Evolutionary conservation across 306 rosid species (phyloP), one percentile per base, ranked within the genome.

Genomic region (Lathyrus oleraceus): DNA sequence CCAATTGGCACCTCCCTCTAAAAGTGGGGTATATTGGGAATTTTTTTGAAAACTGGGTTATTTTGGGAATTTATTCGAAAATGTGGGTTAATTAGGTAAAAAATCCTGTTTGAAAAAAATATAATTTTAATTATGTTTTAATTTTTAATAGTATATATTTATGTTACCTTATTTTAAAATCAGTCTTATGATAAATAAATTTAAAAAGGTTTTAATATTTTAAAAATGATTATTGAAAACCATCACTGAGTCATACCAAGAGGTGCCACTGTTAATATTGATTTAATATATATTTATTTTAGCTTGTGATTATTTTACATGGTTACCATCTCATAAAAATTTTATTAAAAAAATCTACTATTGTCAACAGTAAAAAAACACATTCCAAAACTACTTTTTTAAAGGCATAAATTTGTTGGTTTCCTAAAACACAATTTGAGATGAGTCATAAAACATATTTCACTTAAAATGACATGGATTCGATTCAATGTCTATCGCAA

Each of bases 391-490:
- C 9, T 21, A 53, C 4, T 21, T 53, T 21, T 53, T 21, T 10
- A 10, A 20, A 53, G 60, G 35, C 60, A 10, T 21, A 53, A 53
- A 21, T 21, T 53, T 21, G 60, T 53, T 53, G 32, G 15, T 53
- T 53, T 53, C 60, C 15, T 21, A 21, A 53, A 53, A 21, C 16
- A 10, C 60, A 11, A 53, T 10, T 53, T 21, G 32, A 53, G 60
- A 53, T 53, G 60, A 53, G 60, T 53, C 60, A 53, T 53, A 0
- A 53, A 53, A 53, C 32, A 53, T 21, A 53, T 20, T 53, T 53
- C 14, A 21, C 59, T 53, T 53, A 53, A 53, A 53, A 10, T 53
- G 32, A 53, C 32, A 20, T 20, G 59, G 32, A 21, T 10, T 53
- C 14, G 10, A 53, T 53, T 53, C 59, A 53, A 52, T 20, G 32